Base-by-base conservation (phyloP, 176 grass and related monocot species). In the Oryza meridionalis region DNA sequence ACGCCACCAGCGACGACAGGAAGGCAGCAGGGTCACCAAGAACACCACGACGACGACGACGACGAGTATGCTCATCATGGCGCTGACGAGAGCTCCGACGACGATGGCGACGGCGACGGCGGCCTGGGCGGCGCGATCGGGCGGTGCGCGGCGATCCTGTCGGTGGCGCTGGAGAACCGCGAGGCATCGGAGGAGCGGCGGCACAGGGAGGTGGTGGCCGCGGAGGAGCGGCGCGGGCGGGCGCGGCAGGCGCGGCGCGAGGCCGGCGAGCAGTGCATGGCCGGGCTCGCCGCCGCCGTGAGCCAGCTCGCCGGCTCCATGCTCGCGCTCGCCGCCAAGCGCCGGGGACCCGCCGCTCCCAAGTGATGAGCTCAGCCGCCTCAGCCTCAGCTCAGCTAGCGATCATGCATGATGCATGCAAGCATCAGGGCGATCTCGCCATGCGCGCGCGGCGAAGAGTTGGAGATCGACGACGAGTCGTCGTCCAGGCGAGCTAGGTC, bases 111-210 rank as follows among this genome's bases (percentile, higher is more conserved):
- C 49, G 49, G 11, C 2, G 61, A 69, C 11, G 82, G 45, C 7
- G 81, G 15, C 1, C 43, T 90, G 77, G 76, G 78, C 32, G 59
- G 70, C 12, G 81, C 84, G 16, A 89, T 99, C 33, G 88, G 88
- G 0, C 83, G 76, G 65, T 92, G 96, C 77, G 91, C 96, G 37
- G 86, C 65, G 47, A 92, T 99, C 77, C 91, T 99, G n/a, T 83
- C 96, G 27, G 91, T 77, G 67, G 94, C 96, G 40, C 77, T 99
- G 78, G 89, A 90, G 37, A 83, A 89, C 59, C 89, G 72, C 17
- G 96, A 99, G 71, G 96, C 92, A 11, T 92, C 92, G 78, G 89
- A 94, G 67, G 96, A 99, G 84, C 87, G 86, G 75, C 89, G 96
- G n/a, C 96, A 99, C 85, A 92, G 90, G 55, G 96, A 99, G 77